phyloP scores from a whole-genome alignment of 2,329 filamentous ascomycete species.

The Drechslerella stenobrocha region DNA sequence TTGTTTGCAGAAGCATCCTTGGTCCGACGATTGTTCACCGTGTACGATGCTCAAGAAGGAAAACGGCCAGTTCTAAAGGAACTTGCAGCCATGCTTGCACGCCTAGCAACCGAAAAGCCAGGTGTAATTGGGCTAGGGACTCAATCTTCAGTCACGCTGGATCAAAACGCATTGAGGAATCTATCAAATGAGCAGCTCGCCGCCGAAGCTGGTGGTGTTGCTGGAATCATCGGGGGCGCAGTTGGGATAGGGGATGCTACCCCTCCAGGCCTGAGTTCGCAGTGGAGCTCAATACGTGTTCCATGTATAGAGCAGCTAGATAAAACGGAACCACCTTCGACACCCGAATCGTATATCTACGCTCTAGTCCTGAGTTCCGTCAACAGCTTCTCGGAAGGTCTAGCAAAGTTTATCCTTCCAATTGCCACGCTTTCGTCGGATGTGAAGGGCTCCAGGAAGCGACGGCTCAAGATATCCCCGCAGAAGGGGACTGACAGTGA shows the following conservation, averaged over 20 bases:
- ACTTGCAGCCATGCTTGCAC: conserved; percentile 84
- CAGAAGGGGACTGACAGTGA: conserved; percentile 40
- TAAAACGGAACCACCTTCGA: conserved; percentile 77
- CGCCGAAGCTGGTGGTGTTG: conserved; percentile 81
- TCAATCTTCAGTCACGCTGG: conserved; percentile 79
- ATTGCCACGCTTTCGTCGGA: conserved; percentile 79
- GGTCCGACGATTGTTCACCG: conserved; percentile 75
- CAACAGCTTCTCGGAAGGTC: conserved; percentile 82
- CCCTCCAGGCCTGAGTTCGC: conserved; percentile 76
- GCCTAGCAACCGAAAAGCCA: conserved; percentile 87
- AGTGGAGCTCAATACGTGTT: conserved; percentile 86
- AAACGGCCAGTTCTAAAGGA: conserved; percentile 78
- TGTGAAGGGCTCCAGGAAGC: conserved; percentile 60
- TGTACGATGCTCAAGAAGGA: conserved; percentile 74
- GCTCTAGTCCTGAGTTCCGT: conserved; percentile 85
- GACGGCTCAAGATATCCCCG: conserved; percentile 53
- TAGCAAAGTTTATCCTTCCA: conserved; percentile 90
- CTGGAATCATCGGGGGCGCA: conserved; percentile 79
- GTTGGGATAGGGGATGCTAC: conserved; percentile 68
- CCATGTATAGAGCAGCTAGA: conserved; percentile 93
- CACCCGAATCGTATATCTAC: conserved; percentile 94
- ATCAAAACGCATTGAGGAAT: conserved; percentile 63
- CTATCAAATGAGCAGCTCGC: conserved; percentile 77
- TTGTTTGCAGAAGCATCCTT: conserved; percentile 80
- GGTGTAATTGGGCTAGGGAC: conserved; percentile 82